Percentiles rank a stretch among this genome's conserved stretches.
Evolutionary conservation across 2,329 filamentous ascomycete species (phyloP).

Genomic region (Parastagonospora nodorum): DNA sequence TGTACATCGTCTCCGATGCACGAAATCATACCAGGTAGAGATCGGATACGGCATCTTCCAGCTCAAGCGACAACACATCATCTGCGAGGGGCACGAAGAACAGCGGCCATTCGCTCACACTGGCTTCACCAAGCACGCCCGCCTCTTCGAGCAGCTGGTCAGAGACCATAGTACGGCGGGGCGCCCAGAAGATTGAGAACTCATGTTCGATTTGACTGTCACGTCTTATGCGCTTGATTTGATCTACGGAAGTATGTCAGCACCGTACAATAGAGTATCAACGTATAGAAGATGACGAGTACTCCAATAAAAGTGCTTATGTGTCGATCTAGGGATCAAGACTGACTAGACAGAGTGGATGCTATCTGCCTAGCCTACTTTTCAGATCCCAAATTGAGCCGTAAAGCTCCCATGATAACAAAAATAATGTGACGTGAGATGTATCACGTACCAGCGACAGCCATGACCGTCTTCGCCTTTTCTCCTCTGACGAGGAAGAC

Average conservation of each 20-base stretch:
- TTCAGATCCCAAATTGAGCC: constrained; percentile 52
- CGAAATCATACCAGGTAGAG: constrained; percentile 70
- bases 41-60: constrained; percentile 85
- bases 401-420: neutral
- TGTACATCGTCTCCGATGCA: neutral
- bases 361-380: constrained; percentile 65
- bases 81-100: constrained; percentile 91
- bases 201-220: constrained; percentile 92
- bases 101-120: constrained; percentile 82
- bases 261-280: constrained; percentile 43
- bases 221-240: constrained; percentile 86
- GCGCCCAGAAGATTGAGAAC: constrained; percentile 96
- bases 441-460: constrained; percentile 77
- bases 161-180: constrained; percentile 86
- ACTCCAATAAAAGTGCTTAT: constrained; percentile 31
- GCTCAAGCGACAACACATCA: constrained; percentile 87
- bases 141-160: constrained; percentile 91
- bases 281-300: constrained; percentile 28
- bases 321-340: constrained; percentile 58
- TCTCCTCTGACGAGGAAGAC: constrained; percentile 92
- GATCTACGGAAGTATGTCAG: constrained; percentile 67
- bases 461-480: constrained; percentile 79
- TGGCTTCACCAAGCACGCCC: constrained; percentile 90
- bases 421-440: constrained; percentile 7
- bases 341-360: constrained; percentile 61